Percentiles rank a stretch among this genome's conserved stretches.
phyloP scores from a whole-genome alignment of 164 flowering plant genomes.

The Vitis cinerea region DNA sequence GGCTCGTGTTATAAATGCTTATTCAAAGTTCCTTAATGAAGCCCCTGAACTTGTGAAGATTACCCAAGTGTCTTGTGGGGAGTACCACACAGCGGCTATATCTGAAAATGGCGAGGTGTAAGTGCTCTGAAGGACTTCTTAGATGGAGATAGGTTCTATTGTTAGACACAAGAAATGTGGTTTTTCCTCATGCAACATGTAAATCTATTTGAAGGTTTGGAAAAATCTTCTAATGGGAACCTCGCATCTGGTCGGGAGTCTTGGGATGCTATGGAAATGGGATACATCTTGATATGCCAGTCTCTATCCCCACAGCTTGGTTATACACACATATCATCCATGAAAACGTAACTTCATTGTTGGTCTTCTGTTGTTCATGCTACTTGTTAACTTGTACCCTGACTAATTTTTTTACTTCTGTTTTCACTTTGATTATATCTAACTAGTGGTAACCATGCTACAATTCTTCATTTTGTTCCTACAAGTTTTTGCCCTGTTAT shows the following conservation, averaged over 20 bases:
- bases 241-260: slow-evolving; percentile 23
- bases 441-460: no score
- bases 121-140: slow-evolving; percentile 54
- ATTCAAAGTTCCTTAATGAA: slow-evolving; percentile 85
- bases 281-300: slow-evolving; percentile 29
- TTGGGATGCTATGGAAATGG: slow-evolving; percentile 22
- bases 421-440: not conserved
- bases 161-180: slow-evolving; percentile 36
- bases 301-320: slow-evolving; percentile 21
- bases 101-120: slow-evolving; percentile 97
- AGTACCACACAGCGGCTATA: slow-evolving; percentile 96
- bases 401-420: not conserved
- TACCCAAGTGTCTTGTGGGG: slow-evolving; percentile 91
- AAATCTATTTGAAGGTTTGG: slow-evolving; percentile 19
- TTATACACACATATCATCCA: not conserved
- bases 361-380: not conserved
- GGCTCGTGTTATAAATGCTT: slow-evolving; percentile 75
- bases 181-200: slow-evolving; percentile 46
- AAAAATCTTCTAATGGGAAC: slow-evolving; percentile 26
- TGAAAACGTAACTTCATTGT: not conserved
- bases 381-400: not conserved
- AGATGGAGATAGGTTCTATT: slow-evolving; percentile 34
- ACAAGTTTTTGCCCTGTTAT: no score
- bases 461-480: no score
- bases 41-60: slow-evolving; percentile 98